A percentile compares a stretch with the other conserved stretches of the same genome.
Conservation (phyloP, 2,329 filamentous ascomycete genomes). For the Alternaria arborescens region DNA sequence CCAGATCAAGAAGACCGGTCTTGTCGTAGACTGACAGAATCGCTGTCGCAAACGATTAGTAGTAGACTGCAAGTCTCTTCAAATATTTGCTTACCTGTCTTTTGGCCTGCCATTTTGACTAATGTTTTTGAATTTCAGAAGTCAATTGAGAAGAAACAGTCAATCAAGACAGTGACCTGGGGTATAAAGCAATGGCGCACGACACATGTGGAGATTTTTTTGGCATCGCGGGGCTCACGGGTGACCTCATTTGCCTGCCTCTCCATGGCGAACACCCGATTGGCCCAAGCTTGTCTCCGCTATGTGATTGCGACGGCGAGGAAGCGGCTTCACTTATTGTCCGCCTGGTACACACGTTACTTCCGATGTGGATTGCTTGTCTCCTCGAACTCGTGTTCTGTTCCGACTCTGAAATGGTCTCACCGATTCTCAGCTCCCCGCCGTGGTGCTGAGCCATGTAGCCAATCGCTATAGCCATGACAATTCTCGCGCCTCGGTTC, state of each 20-base stretch:
- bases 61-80: not conserved
- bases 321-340: not conserved
- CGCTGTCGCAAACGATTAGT: constrained; percentile 57
- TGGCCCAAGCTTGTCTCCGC: constrained; percentile 18
- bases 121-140: constrained; percentile 11
- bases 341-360: not conserved
- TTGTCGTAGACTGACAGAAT: constrained; percentile 99
- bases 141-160: constrained; percentile 26
- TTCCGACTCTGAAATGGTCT: not conserved
- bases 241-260: constrained; percentile 20
- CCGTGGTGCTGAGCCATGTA: constrained; percentile 2
- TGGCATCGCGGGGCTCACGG: constrained; percentile 16
- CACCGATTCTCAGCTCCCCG: not conserved
- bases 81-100: constrained; percentile 40
- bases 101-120: constrained; percentile 47
- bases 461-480: constrained; percentile 14
- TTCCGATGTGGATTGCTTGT: not conserved
- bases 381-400: not conserved
- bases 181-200: constrained; percentile 30
- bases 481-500: constrained; percentile 11
- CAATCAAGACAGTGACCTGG: constrained; percentile 23
- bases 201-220: constrained; percentile 31
- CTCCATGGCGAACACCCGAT: constrained; percentile 15
- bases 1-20: constrained; percentile 67
- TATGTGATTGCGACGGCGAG: not conserved